A percentile compares a stretch with the other conserved stretches of the same genome.
phyloP scores from a whole-genome alignment of 2,329 filamentous ascomycete genomes.

The Aspergillus chevalieri region DNA sequence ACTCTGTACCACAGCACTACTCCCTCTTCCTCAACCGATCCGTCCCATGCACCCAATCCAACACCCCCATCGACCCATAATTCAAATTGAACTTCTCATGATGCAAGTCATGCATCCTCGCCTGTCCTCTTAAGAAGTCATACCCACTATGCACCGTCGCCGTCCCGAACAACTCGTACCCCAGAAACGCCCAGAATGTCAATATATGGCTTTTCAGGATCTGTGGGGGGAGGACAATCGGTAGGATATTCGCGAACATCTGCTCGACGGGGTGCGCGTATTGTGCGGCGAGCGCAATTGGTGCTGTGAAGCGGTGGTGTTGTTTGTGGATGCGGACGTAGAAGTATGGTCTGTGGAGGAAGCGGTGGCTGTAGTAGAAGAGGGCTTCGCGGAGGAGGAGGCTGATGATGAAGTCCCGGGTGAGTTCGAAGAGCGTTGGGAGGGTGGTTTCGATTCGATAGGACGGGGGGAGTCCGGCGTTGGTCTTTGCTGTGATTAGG shows the following conservation, averaged over 20 bases:
- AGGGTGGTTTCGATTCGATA: constrained; percentile 37
- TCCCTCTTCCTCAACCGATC: constrained; percentile 10
- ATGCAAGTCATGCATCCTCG: constrained; percentile 51
- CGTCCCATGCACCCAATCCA: constrained; percentile 55
- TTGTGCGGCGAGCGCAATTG: constrained; percentile 50
- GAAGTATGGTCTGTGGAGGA: constrained; percentile 45
- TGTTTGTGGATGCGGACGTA: constrained; percentile 51
- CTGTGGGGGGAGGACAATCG: constrained; percentile 46
- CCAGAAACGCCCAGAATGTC: constrained; percentile 49
- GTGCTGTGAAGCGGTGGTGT: constrained; percentile 53
- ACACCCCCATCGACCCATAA: constrained; percentile 47
- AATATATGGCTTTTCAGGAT: constrained; percentile 45
- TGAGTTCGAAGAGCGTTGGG: constrained; percentile 33
- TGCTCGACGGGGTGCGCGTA: constrained; percentile 56
- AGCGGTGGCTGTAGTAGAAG: constrained; percentile 53
- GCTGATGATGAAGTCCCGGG: constrained; percentile 38
- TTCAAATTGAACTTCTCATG: constrained; percentile 53
- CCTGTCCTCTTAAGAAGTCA: constrained; percentile 45
- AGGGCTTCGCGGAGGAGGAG: constrained; percentile 44
- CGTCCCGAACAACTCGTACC: constrained; percentile 47
- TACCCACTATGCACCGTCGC: constrained; percentile 53
- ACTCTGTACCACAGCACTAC: not conserved
- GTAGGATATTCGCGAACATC: constrained; percentile 49
- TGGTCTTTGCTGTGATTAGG: constrained; percentile 13
- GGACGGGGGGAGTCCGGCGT: constrained; percentile 15